Conservation (phyloP, 2,329 filamentous ascomycete species). For the Botrytis fragariae region DNA sequence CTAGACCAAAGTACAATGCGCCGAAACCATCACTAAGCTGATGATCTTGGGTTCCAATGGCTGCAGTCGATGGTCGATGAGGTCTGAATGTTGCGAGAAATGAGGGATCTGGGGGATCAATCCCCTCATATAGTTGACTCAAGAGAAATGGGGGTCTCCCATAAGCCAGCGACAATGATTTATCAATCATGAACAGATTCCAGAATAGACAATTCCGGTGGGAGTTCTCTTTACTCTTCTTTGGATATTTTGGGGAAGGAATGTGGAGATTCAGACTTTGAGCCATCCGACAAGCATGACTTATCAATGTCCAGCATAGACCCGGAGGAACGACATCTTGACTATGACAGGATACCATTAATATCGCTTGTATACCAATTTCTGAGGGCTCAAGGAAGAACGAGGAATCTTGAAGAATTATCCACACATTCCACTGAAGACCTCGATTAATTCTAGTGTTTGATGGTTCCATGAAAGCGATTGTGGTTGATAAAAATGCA, state of each 20-base stretch:
- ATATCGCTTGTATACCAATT: constrained; percentile 23
- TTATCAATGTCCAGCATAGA: constrained; percentile 24
- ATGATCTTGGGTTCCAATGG: background rate
- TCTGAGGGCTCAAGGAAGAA: constrained; percentile 24
- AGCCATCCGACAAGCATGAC: constrained; percentile 26
- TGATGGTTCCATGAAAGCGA: constrained; percentile 16
- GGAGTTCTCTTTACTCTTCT: constrained; percentile 8
- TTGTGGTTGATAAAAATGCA: constrained; percentile 18
- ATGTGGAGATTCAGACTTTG: constrained; percentile 23
- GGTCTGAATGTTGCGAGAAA: constrained; percentile 17
- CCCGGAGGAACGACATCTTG: constrained; percentile 24
- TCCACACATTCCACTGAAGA: constrained; percentile 26
- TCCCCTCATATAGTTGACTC: constrained; percentile 21
- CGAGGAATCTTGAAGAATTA: constrained; percentile 23
- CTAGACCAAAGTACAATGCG: constrained; percentile 17
- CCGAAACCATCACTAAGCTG: constrained; percentile 17
- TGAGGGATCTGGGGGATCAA: constrained; percentile 18
- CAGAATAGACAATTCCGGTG: constrained; percentile 25
- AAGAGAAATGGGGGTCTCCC: constrained; percentile 22
- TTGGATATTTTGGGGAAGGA: constrained; percentile 6
- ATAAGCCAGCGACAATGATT: constrained; percentile 23
- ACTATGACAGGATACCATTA: constrained; percentile 21
- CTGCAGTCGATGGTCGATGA: background rate
- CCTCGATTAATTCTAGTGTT: constrained; percentile 18
- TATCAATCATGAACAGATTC: constrained; percentile 25